These are phyloP conservation scores for Colletotrichum sp. DNA, from an alignment of 2,329 filamentous ascomycete species.

Conservation along the genomic window DNA sequence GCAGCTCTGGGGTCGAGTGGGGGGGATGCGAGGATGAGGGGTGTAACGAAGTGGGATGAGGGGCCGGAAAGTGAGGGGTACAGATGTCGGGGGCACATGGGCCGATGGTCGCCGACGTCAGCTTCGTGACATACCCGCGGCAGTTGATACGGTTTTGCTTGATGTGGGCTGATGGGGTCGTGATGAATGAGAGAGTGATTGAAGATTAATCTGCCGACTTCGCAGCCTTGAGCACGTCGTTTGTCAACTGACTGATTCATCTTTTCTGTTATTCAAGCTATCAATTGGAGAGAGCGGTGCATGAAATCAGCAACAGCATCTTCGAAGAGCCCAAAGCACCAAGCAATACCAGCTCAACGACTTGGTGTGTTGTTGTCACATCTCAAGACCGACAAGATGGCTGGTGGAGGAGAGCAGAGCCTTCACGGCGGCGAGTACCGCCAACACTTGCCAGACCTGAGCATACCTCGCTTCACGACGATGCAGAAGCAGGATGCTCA, in stretches of 20 bases:
- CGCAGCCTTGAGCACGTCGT: background rate
- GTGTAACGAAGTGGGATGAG: background rate
- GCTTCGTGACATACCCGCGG: background rate
- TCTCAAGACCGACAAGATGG: background rate
- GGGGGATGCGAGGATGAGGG: background rate
- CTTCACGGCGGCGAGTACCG: slow-evolving; percentile 49
- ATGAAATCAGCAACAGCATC: background rate
- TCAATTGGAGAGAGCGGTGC: background rate
- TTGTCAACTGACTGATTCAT: fast-evolving
- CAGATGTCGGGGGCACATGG: slow-evolving; percentile 1
- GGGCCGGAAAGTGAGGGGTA: slow-evolving; percentile 10
- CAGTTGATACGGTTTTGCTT: background rate
- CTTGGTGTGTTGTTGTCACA: background rate
- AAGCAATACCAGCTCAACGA: background rate
- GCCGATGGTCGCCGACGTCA: background rate
- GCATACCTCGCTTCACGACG: slow-evolving; percentile 63
- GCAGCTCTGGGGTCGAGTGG: background rate
- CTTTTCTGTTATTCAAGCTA: background rate
- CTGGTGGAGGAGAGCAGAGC: background rate
- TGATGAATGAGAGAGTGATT: background rate
- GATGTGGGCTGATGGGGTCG: background rate
- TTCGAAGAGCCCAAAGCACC: background rate
- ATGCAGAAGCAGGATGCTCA: slow-evolving; percentile 68
- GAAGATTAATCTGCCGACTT: background rate
- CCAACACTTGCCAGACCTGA: slow-evolving; percentile 67